Evolutionary conservation across 352 stramenopile species (phyloP), one percentile per base, ranked within the genome.

Genomic region (Globisporangium cystogenes): DNA sequence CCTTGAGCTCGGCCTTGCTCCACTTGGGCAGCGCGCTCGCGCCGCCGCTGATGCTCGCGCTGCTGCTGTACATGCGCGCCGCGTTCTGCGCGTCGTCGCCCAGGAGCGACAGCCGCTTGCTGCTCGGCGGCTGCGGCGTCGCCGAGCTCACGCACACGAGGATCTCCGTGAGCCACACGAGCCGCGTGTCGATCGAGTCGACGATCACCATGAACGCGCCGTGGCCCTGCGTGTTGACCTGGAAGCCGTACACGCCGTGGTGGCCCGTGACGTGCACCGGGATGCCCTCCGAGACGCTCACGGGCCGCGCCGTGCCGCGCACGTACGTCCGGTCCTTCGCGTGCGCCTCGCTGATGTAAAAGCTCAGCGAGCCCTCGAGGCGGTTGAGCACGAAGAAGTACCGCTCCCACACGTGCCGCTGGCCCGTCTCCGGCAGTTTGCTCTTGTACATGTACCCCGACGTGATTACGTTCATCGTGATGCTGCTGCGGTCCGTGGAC

Each of bases 361-460:
- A 94, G 60, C 81, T 90, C 40, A 94, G 52, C 8, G 77, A 80
- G 12, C 82, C 81, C 3, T 90, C 74, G 18, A 69, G 62, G 35
- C 82, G 81, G 53, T 92, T 85, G 20, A 94, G 66, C 24, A 91
- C 81, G 43, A 94, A 94, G 57, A 88, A 94, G 48, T 87, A 91
- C 16, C 84, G 81, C 62, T 94, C 84, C 84, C 84, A 94, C 31
- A 90, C 41, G 37, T 91, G 82, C 16, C 75, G 65, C 64, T 94
- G 79, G 14, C 84, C 84, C 1, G 80, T 89, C 60, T 92, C 82
- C 0, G 84, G 81, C 23, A 91, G 74, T 59, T 87, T 89, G 73
- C 76, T 94, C 59, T 91, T 90, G 68, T 91, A 94, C 81, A 94
- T 90, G 70, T 94, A 94, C 6, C 84, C 84, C n/a, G 70, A 71